These are phyloP conservation scores for Toxicodendron radicans DNA, from an alignment of 345 rosid species.

Conservation along the genomic window DNA sequence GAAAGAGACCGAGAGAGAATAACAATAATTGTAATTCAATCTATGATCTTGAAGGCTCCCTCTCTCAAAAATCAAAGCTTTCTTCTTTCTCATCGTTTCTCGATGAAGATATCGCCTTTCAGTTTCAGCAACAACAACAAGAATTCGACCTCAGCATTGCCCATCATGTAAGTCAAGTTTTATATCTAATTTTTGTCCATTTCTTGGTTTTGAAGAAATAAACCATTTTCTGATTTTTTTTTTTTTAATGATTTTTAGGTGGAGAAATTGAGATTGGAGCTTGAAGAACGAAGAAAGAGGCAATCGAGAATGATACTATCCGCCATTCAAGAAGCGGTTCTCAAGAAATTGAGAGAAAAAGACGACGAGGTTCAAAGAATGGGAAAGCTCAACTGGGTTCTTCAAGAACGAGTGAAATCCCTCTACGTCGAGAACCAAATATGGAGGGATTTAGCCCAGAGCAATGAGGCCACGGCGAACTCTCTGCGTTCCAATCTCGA, in stretches of 20 bases:
- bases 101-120: slow-evolving; percentile 37
- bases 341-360: slow-evolving; percentile 51
- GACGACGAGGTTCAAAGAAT: slow-evolving; percentile 62
- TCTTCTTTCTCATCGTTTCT: slow-evolving; percentile 31
- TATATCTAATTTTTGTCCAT: background rate
- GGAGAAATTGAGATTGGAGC: slow-evolving; percentile 55
- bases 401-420: slow-evolving; percentile 60
- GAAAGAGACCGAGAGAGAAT: slow-evolving; percentile 47
- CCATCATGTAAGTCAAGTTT: slow-evolving; percentile 39
- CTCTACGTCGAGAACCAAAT: slow-evolving; percentile 57
- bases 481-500: slow-evolving; percentile 55
- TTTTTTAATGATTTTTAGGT: slow-evolving; percentile 26
- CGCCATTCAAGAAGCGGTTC: slow-evolving; percentile 44
- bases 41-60: slow-evolving; percentile 30
- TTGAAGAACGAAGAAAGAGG: slow-evolving; percentile 56
- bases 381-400: slow-evolving; percentile 56
- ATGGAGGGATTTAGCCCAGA: slow-evolving; percentile 67
- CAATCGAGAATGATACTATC: slow-evolving; percentile 53
- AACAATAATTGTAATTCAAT: slow-evolving; percentile 13
- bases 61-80: slow-evolving; percentile 40
- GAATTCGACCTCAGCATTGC: slow-evolving; percentile 59
- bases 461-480: slow-evolving; percentile 69
- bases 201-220: background rate
- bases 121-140: slow-evolving; percentile 57
- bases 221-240: background rate